Evolutionary conservation across 2,329 filamentous ascomycete genomes (phyloP).

Genomic region (Pestalotiopsis sp.): DNA sequence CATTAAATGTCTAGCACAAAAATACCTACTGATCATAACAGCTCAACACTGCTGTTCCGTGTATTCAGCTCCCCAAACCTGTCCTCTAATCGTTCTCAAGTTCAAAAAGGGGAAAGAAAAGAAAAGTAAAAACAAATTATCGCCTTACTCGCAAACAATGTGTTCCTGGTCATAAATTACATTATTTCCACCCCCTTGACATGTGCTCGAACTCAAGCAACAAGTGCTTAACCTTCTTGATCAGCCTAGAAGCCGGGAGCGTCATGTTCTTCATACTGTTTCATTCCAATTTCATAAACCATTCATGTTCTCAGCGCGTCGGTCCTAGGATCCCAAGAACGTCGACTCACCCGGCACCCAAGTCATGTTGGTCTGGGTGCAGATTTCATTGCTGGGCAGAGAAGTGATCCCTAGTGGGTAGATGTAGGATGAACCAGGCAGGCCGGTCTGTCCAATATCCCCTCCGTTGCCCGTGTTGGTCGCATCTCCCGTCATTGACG

Average conservation of each 20-base stretch:
- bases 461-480: neutral
- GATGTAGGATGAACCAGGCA: neutral
- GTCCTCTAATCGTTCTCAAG: too few relatives aligned
- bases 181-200: too few relatives aligned
- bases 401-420: neutral
- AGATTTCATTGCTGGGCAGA: neutral
- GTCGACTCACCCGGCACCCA: neutral
- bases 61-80: too few relatives aligned
- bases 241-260: too few relatives aligned
- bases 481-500: neutral
- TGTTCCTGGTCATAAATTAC: too few relatives aligned
- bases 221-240: too few relatives aligned
- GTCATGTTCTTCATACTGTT: neutral
- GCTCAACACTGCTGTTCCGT: too few relatives aligned
- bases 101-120: too few relatives aligned
- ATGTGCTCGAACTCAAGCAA: too few relatives aligned
- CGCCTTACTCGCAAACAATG: too few relatives aligned
- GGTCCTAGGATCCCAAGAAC: neutral
- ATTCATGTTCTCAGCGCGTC: neutral
- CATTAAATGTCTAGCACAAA: too few relatives aligned
- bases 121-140: neutral
- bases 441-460: neutral
- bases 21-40: too few relatives aligned
- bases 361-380: neutral
- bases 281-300: neutral